Conservation (phyloP, 768 basidiomycete genomes). For the Suillus weaverae region DNA sequence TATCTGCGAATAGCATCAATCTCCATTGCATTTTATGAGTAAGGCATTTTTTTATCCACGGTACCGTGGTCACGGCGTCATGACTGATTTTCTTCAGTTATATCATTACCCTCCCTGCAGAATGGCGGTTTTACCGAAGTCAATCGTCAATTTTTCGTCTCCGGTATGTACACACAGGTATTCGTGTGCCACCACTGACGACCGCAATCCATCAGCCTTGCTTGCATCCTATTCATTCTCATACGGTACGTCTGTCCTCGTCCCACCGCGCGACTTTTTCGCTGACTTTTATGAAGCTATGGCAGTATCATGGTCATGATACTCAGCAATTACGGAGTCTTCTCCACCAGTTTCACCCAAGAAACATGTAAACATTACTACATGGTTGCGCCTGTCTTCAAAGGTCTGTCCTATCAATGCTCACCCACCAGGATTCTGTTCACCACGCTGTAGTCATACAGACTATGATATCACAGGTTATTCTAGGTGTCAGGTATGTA, state of each 20-base stretch:
- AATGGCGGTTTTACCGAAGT: conserved; percentile 34
- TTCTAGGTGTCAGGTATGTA: conserved; percentile 58
- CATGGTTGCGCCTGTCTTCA: conserved; percentile 55
- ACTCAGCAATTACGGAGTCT: conserved; percentile 60
- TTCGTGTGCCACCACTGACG: neutral
- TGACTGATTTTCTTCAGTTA: conserved; percentile 23
- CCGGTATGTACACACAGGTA: conserved; percentile 20
- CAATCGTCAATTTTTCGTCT: conserved; percentile 26
- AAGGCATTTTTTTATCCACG: conserved; percentile 9
- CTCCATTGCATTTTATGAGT: conserved; percentile 41
- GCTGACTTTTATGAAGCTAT: conserved; percentile 20
- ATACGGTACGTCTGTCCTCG: conserved; percentile 25
- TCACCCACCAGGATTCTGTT: conserved; percentile 4
- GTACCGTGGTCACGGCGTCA: neutral
- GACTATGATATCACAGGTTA: conserved; percentile 62
- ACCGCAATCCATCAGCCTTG: conserved; percentile 19
- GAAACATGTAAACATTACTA: conserved; percentile 49
- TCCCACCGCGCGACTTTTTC: neutral
- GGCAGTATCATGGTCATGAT: conserved; percentile 49
- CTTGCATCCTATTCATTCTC: conserved; percentile 34
- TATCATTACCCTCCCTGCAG: conserved; percentile 33
- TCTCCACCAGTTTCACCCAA: conserved; percentile 49
- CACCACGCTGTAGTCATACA: conserved; percentile 49
- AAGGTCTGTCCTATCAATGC: conserved; percentile 43
- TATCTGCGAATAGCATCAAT: conserved; percentile 38